Evolutionary conservation across 2,329 filamentous ascomycete species (phyloP).

Genomic region (Paecilomyces niveus): DNA sequence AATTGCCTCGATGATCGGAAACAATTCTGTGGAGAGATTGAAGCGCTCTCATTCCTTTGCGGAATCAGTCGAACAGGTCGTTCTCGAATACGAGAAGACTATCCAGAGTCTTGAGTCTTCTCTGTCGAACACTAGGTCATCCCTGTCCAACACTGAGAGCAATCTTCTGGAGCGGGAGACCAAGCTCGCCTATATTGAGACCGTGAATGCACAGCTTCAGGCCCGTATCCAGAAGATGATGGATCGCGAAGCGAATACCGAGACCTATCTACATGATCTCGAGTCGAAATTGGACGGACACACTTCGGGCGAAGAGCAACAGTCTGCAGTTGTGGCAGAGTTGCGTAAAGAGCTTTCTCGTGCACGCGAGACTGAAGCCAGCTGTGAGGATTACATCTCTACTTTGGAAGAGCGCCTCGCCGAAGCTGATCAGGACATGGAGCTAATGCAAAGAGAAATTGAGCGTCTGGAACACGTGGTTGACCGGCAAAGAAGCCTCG

Average conservation of each 20-base stretch:
- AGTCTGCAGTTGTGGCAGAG: constrained; percentile 74
- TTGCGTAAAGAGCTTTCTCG: constrained; percentile 86
- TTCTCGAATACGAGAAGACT: constrained; percentile 97
- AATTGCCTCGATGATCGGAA: constrained; percentile 53
- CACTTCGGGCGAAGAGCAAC: constrained; percentile 87
- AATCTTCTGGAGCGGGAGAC: constrained; percentile 86
- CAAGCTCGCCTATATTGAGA: constrained; percentile 87
- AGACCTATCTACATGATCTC: constrained; percentile 85
- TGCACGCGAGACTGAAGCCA: constrained; percentile 80
- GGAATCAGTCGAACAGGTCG: constrained; percentile 89
- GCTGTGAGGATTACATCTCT: constrained; percentile 93
- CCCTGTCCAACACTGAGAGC: constrained; percentile 77
- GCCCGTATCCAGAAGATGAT: constrained; percentile 83
- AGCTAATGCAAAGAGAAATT: constrained; percentile 94
- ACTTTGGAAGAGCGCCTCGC: constrained; percentile 91
- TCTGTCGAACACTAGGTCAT: constrained; percentile 77
- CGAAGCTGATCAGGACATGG: constrained; percentile 90
- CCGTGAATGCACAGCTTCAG: constrained; percentile 83
- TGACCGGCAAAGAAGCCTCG: constrained; percentile 88
- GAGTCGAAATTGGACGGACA: constrained; percentile 87
- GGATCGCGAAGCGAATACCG: constrained; percentile 85
- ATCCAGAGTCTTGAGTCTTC: constrained; percentile 91
- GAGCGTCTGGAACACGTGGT: constrained; percentile 90
- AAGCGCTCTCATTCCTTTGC: constrained; percentile 95
- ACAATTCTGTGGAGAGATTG: constrained; percentile 77